These are phyloP conservation scores for Lepiota subincarnata DNA, from an alignment of 768 basidiomycete species.

Conservation along the genomic window DNA sequence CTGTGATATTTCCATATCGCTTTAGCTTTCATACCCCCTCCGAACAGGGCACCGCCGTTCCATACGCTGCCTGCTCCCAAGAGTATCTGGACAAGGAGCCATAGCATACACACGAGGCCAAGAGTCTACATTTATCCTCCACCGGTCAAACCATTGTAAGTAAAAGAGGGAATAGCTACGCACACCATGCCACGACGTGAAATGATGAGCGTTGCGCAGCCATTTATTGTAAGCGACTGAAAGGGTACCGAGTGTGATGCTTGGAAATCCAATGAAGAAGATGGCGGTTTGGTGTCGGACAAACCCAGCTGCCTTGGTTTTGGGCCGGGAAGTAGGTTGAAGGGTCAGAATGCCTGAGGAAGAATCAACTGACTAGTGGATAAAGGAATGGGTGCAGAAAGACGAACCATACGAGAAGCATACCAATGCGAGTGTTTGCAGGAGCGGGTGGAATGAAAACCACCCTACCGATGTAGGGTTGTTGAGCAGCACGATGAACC, in stretches of 20 bases:
- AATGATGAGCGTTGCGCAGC: slow-evolving; percentile 47
- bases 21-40: slow-evolving; percentile 70
- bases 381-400: not conserved
- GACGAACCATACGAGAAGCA: slow-evolving; percentile 59
- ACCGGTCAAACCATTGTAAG: too few species aligned
- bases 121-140: slow-evolving; percentile 39
- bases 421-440: slow-evolving; percentile 55
- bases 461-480: slow-evolving; percentile 45
- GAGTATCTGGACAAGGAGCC: slow-evolving; percentile 57
- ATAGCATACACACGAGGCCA: slow-evolving; percentile 57
- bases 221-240: slow-evolving; percentile 64
- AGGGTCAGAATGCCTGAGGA: slow-evolving; percentile 65
- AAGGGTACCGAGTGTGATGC: slow-evolving; percentile 55
- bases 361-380: not conserved
- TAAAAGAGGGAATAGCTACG: slow-evolving; percentile 17
- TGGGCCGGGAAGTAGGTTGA: slow-evolving; percentile 66
- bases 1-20: slow-evolving; percentile 82
- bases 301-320: slow-evolving; percentile 63
- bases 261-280: slow-evolving; percentile 50
- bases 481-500: slow-evolving; percentile 41
- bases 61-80: slow-evolving; percentile 77
- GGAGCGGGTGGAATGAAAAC: slow-evolving; percentile 64
- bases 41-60: slow-evolving; percentile 65
- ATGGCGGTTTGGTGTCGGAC: slow-evolving; percentile 65
- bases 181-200: slow-evolving; percentile 75